Percentiles rank a stretch among this genome's conserved stretches.
phyloP scores from a whole-genome alignment of 306 rosid species.

The Acmispon strigosus region DNA sequence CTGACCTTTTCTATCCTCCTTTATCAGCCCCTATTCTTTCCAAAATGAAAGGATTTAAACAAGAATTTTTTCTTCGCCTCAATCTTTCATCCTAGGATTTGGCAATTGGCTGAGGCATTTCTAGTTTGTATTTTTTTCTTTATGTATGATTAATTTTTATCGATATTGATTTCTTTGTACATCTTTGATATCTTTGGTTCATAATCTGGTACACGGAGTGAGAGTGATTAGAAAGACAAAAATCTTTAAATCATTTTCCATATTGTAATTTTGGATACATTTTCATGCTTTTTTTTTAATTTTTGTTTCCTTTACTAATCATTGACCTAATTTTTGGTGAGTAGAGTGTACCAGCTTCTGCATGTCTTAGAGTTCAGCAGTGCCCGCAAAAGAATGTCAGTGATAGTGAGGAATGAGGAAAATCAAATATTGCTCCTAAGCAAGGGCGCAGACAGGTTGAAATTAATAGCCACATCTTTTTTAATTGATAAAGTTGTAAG shows the following conservation, averaged over 20 bases:
- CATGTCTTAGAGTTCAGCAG: conserved; percentile 83
- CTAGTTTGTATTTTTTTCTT: not conserved
- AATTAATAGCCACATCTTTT: conserved; percentile 15
- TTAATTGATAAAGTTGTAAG: conserved; percentile 7
- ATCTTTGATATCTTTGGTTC: conserved; percentile 10
- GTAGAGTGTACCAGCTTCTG: conserved; percentile 65
- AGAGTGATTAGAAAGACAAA: not conserved
- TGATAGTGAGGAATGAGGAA: conserved; percentile 66
- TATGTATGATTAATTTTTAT: not conserved
- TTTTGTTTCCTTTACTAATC: conserved; percentile 5
- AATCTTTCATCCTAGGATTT: too few relatives aligned
- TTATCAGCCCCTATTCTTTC: too few relatives aligned
- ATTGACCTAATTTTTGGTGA: conserved; percentile 19
- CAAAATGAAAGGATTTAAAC: too few relatives aligned
- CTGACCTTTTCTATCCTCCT: too few relatives aligned
- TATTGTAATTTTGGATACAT: not conserved
- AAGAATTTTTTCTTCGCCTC: too few relatives aligned
- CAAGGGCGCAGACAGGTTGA: conserved; percentile 98
- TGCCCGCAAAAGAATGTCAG: conserved; percentile 93
- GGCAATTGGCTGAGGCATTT: not conserved
- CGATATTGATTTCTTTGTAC: not conserved
- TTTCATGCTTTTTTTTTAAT: not conserved
- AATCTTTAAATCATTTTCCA: not conserved
- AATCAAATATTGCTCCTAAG: conserved; percentile 58
- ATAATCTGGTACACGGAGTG: not conserved